phyloP scores from a whole-genome alignment of 164 flowering plant species.

The Macadamia integrifolia region DNA sequence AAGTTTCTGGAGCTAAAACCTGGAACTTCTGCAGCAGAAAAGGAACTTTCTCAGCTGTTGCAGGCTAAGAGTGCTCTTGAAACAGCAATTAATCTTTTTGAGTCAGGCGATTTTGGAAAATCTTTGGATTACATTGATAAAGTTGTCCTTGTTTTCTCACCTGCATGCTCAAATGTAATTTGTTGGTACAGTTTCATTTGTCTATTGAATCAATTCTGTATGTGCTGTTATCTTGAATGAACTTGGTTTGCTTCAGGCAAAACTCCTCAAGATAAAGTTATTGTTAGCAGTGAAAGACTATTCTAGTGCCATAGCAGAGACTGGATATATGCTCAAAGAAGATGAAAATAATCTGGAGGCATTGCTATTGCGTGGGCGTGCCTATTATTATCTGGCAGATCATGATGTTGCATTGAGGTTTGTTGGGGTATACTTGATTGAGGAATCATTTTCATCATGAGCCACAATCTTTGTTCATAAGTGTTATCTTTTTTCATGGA shows the following conservation, averaged over 20 bases:
- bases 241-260: slow-evolving; percentile 51
- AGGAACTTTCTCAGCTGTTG: slow-evolving; percentile 76
- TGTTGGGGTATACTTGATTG: slow-evolving; percentile 6
- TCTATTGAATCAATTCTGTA: background rate
- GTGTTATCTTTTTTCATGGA: background rate
- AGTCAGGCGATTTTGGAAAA: slow-evolving; percentile 63
- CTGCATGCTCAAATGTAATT: slow-evolving; percentile 75
- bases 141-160: slow-evolving; percentile 93
- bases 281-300: slow-evolving; percentile 69
- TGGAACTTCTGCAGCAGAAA: slow-evolving; percentile 61
- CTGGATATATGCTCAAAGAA: slow-evolving; percentile 87
- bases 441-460: background rate
- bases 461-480: background rate
- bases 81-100: slow-evolving; percentile 52
- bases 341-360: slow-evolving; percentile 88
- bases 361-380: slow-evolving; percentile 83
- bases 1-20: slow-evolving; percentile 76
- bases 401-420: slow-evolving; percentile 93
- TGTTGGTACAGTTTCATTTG: background rate
- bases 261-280: slow-evolving; percentile 65
- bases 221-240: background rate
- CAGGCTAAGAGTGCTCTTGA: slow-evolving; percentile 78
- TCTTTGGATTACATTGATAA: slow-evolving; percentile 76
- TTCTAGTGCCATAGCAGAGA: slow-evolving; percentile 67
- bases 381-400: slow-evolving; percentile 93